Base-by-base conservation (phyloP, 2,329 filamentous ascomycete species). In the Trichoderma afroharzianum region DNA sequence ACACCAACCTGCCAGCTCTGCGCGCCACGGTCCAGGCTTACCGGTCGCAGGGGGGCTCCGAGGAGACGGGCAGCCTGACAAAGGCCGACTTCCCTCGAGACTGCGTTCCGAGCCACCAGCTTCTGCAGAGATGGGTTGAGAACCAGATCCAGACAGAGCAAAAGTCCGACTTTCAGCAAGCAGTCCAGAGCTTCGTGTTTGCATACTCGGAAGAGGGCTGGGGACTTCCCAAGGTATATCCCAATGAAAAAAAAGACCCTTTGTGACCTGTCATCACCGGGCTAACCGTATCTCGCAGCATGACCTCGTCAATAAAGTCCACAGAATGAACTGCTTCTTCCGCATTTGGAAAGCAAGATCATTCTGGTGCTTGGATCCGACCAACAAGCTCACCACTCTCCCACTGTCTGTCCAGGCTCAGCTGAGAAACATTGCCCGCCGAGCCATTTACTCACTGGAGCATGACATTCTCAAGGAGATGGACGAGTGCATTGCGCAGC, bases 261-360 rank as follows among this genome's bases (percentile, higher is more conserved):
- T 18, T 53, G 32, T 30, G 28, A n/a, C 43, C 33, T n/a, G 11
- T 24, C 61, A 12, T 33, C 30, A 36, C 62, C 70, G 39, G 43
- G 70, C 74, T 79, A 73, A 79, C 73, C 61, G 30, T 21, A 9
- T 26, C n/a, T 68, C 28, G 57, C 75, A 85, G 83, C 79, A 82
- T 73, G 77, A 80, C 32, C 79, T 86, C 32, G 81, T 85, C 18
- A 78, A 76, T 59, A 82, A 83, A 72, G 83, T 86, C 47, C 82
- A 85, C 72, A 79, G 80, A 64, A 81, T 87, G 79, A 83, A 83
- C 73, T 85, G 83, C 77, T 83, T 86, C 79, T 86, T 85, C 76
- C 82, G 80, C 72, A 85, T 87, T 73, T 86, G 82, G 84, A 82
- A 81, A 71, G 82, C 82, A 21, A 77, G 79, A 7, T 79, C 78